Conservation (phyloP, 495 filamentous ascomycete species). For the Umbilicaria muhlenbergii region DNA sequence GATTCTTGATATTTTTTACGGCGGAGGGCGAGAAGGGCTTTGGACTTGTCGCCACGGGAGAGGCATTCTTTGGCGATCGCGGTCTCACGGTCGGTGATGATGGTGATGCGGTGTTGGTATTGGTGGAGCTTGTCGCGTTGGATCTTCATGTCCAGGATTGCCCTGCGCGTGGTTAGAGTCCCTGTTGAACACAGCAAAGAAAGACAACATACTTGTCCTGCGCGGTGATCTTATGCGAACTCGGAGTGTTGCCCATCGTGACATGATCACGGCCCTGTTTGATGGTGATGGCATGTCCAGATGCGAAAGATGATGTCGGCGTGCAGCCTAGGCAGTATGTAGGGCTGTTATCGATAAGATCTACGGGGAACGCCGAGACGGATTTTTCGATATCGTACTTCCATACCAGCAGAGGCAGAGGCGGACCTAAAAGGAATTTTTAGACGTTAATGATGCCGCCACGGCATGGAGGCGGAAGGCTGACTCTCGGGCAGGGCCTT, state of each 20-base stretch:
- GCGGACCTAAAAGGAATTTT: too few species aligned
- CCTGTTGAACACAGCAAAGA: background rate
- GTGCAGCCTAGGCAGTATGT: too few species aligned
- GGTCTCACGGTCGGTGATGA: conserved; percentile 71
- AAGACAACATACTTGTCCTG: conserved; percentile 44
- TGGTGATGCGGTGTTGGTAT: conserved; percentile 76
- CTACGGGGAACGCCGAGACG: too few species aligned
- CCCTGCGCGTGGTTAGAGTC: conserved; percentile 28
- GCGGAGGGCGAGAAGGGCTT: conserved; percentile 76
- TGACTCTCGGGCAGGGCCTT: conserved; percentile 34
- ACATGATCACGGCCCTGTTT: conserved; percentile 9
- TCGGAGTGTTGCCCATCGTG: conserved; percentile 50
- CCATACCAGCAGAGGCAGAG: too few species aligned
- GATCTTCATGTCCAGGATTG: conserved; percentile 91
- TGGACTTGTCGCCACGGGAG: conserved; percentile 51
- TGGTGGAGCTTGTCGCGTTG: conserved; percentile 94
- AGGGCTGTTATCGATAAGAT: too few species aligned
- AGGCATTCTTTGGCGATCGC: conserved; percentile 73
- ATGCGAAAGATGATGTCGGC: too few species aligned
- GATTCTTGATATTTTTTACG: conserved; percentile 95
- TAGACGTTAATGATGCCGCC: conserved; percentile 16
- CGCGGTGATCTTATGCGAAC: conserved; percentile 52
- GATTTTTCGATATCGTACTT: too few species aligned
- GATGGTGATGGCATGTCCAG: too few species aligned
- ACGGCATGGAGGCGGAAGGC: conserved; percentile 27